Conservation (phyloP, 2,329 filamentous ascomycete genomes). For the Colletotrichum karsti region DNA sequence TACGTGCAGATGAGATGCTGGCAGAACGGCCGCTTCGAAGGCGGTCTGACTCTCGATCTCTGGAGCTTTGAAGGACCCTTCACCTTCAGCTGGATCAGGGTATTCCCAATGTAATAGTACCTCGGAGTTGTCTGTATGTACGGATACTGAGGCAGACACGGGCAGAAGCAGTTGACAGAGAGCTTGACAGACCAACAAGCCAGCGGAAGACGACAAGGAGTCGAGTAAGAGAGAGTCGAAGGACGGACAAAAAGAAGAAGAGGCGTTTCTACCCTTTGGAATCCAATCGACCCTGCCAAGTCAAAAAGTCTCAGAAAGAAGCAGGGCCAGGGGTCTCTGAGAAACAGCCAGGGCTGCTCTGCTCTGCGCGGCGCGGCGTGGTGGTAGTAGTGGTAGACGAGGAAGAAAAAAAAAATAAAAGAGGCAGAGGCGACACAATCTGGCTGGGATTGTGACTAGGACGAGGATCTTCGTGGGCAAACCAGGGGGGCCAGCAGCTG, state of each 20-base stretch:
- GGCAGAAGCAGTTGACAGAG: too few relatives aligned
- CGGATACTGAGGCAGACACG: too few relatives aligned
- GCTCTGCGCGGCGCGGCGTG: neutral
- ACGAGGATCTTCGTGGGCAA: conserved; percentile 8
- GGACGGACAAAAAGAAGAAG: neutral
- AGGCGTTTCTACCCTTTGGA: conserved; percentile 7
- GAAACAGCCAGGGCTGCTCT: neutral
- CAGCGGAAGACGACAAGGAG: neutral
- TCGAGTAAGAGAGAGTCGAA: neutral
- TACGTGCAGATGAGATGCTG: neutral
- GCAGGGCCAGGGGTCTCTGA: conserved; percentile 5
- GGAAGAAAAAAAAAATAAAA: neutral
- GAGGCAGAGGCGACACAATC: neutral
- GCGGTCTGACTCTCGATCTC: conserved; percentile 17
- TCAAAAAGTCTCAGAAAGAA: conserved; percentile 27
- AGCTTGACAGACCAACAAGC: too few relatives aligned
- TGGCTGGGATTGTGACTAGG: conserved; percentile 4
- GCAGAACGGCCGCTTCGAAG: conserved; percentile 22
- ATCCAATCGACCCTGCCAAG: conserved; percentile 23
- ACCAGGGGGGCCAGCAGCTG: neutral
- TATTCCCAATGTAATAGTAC: too few relatives aligned
- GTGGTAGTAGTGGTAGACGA: neutral
- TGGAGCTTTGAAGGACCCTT: neutral
- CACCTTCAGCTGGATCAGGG: too few relatives aligned
- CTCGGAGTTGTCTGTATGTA: too few relatives aligned